Evolutionary conservation across 768 basidiomycete species (phyloP).

Genomic region (Leccinum incarnatum): DNA sequence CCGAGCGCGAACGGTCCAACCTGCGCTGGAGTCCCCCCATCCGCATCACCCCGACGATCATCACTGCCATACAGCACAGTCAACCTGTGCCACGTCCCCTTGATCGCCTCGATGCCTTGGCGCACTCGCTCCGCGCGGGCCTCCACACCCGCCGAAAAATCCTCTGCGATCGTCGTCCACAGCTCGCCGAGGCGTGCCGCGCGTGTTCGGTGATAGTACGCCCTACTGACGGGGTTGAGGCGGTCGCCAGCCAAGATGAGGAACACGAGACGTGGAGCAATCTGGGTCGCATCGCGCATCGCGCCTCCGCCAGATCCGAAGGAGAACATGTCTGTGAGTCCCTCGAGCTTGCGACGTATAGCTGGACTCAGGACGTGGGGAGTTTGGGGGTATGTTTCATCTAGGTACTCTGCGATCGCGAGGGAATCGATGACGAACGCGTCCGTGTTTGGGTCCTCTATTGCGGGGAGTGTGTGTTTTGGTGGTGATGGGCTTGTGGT

Average conservation of each 20-base stretch:
- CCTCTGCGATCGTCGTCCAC: slow-evolving; percentile 32
- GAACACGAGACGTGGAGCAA: slow-evolving; percentile 15
- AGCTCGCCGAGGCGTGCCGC: slow-evolving; percentile 33
- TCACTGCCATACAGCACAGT: slow-evolving; percentile 10
- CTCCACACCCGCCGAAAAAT: slow-evolving; percentile 24
- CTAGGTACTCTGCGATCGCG: slow-evolving; percentile 50
- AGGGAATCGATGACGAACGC: slow-evolving; percentile 40
- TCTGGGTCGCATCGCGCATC: background rate
- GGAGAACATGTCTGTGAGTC: slow-evolving; percentile 22
- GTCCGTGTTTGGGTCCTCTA: slow-evolving; percentile 43
- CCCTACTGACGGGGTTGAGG: slow-evolving; percentile 34
- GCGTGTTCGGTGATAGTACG: slow-evolving; percentile 40
- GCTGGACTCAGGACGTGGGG: slow-evolving; percentile 38
- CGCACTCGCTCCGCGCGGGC: slow-evolving; percentile 24
- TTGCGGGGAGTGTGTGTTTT: slow-evolving; percentile 45
- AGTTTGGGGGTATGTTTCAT: slow-evolving; percentile 45
- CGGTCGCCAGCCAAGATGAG: slow-evolving; percentile 22
- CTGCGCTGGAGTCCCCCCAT: background rate
- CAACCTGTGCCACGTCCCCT: slow-evolving; percentile 30
- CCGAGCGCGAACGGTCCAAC: slow-evolving; percentile 13
- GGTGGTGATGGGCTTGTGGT: slow-evolving; percentile 17
- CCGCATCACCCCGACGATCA: background rate
- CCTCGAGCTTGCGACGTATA: slow-evolving; percentile 32
- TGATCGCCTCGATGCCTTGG: slow-evolving; percentile 8
- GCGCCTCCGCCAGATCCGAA: slow-evolving; percentile 2